Conservation (phyloP, 148 eudicot genomes). For the Rhododendron kiyosumense region DNA sequence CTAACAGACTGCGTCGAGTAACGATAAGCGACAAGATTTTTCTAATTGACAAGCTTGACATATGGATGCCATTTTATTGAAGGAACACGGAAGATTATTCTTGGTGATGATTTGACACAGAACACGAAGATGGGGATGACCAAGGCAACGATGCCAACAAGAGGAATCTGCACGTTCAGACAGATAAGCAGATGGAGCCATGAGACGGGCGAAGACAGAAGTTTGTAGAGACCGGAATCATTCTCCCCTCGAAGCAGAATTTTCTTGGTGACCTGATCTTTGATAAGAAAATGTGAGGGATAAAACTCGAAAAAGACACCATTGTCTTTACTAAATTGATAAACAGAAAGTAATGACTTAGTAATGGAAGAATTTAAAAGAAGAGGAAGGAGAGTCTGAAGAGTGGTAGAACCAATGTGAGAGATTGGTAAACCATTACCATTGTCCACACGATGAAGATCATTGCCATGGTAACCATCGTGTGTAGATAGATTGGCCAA, state of each 20-base stretch:
- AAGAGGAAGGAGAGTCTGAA: neutral
- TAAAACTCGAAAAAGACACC: too few species aligned
- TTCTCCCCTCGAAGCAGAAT: too few species aligned
- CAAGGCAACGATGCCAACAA: neutral
- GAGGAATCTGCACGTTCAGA: neutral
- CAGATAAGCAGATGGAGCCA: neutral
- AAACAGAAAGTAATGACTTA: neutral
- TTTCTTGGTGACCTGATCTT: too few species aligned
- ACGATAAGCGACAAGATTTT: neutral
- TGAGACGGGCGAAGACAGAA: neutral
- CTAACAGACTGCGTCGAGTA: neutral
- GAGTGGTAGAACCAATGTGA: neutral
- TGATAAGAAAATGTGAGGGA: too few species aligned
- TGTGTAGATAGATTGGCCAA: neutral
- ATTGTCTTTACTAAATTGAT: too few species aligned
- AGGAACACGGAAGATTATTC: neutral
- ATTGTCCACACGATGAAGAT: neutral
- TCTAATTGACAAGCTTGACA: neutral
- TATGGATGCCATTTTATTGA: neutral
- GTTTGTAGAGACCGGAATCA: too few species aligned
- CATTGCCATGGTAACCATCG: neutral
- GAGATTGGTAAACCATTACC: neutral
- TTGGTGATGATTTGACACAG: neutral
- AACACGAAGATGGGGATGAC: neutral
- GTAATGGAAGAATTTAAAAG: neutral